Conservation (phyloP, 805 yeast species). For the Barnettozyma siamensis region DNA sequence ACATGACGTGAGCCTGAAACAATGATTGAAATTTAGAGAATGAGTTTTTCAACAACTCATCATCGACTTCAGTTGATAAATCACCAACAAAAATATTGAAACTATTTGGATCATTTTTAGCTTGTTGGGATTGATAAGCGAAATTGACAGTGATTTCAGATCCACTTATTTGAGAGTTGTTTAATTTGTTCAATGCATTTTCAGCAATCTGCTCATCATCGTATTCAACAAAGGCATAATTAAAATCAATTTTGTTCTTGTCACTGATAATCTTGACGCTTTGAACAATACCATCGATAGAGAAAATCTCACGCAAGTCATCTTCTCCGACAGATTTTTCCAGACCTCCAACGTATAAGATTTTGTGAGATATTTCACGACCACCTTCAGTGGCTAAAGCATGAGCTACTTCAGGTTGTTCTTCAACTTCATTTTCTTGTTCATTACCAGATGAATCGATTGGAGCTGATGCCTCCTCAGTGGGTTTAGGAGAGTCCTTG, state of each 20-base stretch:
- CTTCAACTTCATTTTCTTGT: background rate
- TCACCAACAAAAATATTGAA: conserved; percentile 85
- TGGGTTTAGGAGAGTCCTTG: background rate
- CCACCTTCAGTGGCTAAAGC: conserved; percentile 81
- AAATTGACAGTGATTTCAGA: conserved; percentile 62
- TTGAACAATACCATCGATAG: conserved; percentile 53
- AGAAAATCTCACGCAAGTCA: conserved; percentile 53
- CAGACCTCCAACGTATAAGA: conserved; percentile 72
- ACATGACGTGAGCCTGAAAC: conserved; percentile 87
- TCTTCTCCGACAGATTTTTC: conserved; percentile 63
- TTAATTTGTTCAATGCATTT: conserved; percentile 52
- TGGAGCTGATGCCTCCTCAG: background rate
- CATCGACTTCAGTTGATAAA: conserved; percentile 74
- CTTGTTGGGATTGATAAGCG: conserved; percentile 80
- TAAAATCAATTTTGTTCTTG: conserved; percentile 65
- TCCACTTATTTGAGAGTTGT: conserved; percentile 52
- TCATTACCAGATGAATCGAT: conserved; percentile 2
- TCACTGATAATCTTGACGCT: conserved; percentile 70
- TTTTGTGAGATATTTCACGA: conserved; percentile 66
- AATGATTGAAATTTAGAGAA: conserved; percentile 56
- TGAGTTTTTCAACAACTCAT: conserved; percentile 55
- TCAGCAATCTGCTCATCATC: conserved; percentile 52
- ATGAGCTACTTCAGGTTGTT: conserved; percentile 34
- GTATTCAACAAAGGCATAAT: conserved; percentile 82
- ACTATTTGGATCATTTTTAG: conserved; percentile 43